phyloP scores from a whole-genome alignment of 73 alveolate genomes.

The Paramecium caudatum region DNA sequence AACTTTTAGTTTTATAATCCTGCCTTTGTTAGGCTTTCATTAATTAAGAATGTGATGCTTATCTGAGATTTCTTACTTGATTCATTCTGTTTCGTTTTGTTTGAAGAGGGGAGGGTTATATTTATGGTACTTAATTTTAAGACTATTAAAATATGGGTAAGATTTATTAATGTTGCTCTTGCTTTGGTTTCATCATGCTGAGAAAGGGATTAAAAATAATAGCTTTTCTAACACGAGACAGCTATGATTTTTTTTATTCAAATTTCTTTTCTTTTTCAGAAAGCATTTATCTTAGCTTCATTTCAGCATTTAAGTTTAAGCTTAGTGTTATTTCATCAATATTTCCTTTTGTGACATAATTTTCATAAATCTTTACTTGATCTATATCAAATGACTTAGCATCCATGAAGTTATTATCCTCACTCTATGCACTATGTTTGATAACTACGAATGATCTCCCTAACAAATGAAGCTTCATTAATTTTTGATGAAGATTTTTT shows the following conservation, averaged over 20 bases:
- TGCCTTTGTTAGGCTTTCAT: conserved; percentile 12
- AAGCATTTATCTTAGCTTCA: not conserved
- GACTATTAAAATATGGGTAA: not conserved
- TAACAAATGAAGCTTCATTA: conserved; percentile 3
- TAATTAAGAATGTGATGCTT: not conserved
- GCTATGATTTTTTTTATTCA: not conserved
- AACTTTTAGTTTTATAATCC: not conserved
- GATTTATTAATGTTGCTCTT: not conserved
- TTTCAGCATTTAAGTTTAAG: not conserved
- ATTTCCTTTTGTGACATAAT: conserved; percentile 18
- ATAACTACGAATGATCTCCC: conserved; percentile 5
- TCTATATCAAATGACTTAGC: conserved; percentile 27
- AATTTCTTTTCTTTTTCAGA: not conserved
- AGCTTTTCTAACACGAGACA: conserved; percentile 28
- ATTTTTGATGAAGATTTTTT: not conserved
- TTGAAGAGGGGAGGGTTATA: not conserved
- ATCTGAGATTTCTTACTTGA: conserved; percentile 10
- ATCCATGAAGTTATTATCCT: not conserved
- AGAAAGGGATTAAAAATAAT: not conserved
- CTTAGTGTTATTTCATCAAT: not conserved
- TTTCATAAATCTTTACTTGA: not conserved
- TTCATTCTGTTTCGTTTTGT: conserved; percentile 14
- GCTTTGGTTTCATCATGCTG: not conserved
- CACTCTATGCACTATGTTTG: not conserved
- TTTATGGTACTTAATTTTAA: not conserved